Conservation (phyloP, 768 basidiomycete species). For the Termitomyces sp. region DNA sequence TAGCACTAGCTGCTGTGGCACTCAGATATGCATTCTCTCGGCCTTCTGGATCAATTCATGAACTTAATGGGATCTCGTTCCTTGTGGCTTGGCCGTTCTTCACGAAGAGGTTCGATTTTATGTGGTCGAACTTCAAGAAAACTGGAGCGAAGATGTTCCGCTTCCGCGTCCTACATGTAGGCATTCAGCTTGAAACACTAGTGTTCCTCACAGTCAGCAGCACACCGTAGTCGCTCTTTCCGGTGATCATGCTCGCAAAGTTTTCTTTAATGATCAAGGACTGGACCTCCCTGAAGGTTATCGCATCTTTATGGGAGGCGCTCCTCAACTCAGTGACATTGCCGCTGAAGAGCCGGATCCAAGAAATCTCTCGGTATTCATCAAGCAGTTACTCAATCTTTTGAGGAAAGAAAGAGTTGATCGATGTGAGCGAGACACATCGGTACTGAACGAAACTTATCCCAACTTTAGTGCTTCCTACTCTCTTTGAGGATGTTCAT, state of each 20-base stretch:
- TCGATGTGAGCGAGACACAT: conserved; percentile 1
- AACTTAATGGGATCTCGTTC: conserved; percentile 22
- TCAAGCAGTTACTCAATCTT: conserved; percentile 3
- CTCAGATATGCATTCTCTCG: not conserved
- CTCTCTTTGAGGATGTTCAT: conserved; percentile 14
- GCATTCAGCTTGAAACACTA: not conserved
- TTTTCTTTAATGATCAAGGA: conserved; percentile 18
- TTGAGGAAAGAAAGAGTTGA: conserved; percentile 9
- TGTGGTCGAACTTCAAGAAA: conserved; percentile 19
- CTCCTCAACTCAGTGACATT: conserved; percentile 16
- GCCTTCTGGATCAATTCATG: conserved; percentile 2
- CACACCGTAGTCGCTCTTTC: conserved; percentile 18
- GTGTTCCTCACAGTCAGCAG: conserved; percentile 3
- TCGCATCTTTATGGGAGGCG: conserved; percentile 15
- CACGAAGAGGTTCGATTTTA: conserved; percentile 23
- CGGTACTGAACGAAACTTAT: not conserved
- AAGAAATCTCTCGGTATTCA: not conserved
- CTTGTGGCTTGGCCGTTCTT: conserved; percentile 27
- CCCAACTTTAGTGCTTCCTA: conserved; percentile 7
- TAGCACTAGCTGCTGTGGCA: not conserved
- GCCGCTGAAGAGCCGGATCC: conserved; percentile 5
- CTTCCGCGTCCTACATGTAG: conserved; percentile 23
- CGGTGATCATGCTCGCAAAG: conserved; percentile 17
- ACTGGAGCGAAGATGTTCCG: conserved; percentile 19
- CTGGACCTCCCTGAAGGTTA: conserved; percentile 18